phyloP scores from a whole-genome alignment of 805 yeast species.

The Schizosaccharomyces osmophilus region DNA sequence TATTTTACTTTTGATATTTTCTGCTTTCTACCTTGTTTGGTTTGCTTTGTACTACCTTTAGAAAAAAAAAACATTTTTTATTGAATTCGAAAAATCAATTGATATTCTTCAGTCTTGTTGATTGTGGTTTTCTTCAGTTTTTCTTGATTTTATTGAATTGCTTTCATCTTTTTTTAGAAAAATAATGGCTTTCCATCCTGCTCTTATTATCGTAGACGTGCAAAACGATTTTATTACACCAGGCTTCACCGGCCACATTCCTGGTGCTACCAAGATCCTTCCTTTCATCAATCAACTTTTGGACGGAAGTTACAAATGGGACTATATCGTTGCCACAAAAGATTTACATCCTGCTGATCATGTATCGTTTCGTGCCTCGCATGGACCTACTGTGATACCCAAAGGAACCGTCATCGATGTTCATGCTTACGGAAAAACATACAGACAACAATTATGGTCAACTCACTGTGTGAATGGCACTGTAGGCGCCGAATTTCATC shows the following conservation, averaged over 20 bases:
- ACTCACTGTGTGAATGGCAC: neutral
- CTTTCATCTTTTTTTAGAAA: too few relatives aligned
- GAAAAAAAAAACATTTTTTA: too few relatives aligned
- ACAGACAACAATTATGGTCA: neutral
- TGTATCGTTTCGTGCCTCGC: neutral
- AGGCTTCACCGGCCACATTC: neutral
- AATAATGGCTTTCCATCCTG: neutral
- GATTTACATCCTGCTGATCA: slow-evolving; percentile 1
- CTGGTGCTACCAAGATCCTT: neutral
- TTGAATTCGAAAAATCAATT: too few relatives aligned
- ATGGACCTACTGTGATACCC: neutral
- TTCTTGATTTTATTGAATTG: too few relatives aligned
- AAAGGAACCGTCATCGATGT: neutral
- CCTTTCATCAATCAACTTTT: neutral
- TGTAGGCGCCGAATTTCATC: neutral
- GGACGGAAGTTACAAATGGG: neutral
- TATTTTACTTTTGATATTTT: too few relatives aligned
- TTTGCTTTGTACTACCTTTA: too few relatives aligned
- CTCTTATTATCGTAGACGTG: slow-evolving; percentile 1
- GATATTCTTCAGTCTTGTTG: too few relatives aligned
- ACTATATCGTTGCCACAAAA: neutral
- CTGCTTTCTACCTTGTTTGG: too few relatives aligned
- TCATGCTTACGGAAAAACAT: neutral
- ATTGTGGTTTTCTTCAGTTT: too few relatives aligned
- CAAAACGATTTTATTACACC: neutral